These are phyloP conservation scores for Aphanomyces euteiches DNA, from an alignment of 352 stramenopile species.

Conservation along the genomic window DNA sequence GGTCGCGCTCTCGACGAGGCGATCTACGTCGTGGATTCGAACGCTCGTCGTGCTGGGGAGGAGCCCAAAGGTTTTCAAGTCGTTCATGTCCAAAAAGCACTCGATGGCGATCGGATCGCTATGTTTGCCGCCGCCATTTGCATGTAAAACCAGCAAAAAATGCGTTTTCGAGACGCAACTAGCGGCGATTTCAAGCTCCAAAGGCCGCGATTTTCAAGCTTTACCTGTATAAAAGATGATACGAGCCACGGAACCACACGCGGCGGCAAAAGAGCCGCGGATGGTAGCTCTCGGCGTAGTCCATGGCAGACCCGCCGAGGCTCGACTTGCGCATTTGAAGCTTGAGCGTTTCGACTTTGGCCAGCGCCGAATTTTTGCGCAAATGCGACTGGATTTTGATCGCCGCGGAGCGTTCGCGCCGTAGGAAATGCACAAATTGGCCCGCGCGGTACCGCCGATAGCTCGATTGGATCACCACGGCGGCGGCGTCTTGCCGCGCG, in stretches of 20 bases:
- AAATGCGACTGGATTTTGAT: constrained; percentile 29
- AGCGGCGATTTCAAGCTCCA: background rate
- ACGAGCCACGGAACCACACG: constrained; percentile 5
- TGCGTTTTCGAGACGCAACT: constrained; percentile 14
- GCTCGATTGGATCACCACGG: background rate
- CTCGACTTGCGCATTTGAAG: constrained; percentile 26
- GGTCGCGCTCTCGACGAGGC: constrained; percentile 7
- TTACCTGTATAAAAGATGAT: constrained; percentile 16
- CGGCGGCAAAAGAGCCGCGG: constrained; percentile 25
- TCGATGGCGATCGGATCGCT: constrained; percentile 15
- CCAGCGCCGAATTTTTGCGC: constrained; percentile 22
- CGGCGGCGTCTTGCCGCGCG: background rate
- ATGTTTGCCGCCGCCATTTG: background rate
- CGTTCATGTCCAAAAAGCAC: constrained; percentile 16
- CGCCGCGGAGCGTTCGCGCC: constrained; percentile 14
- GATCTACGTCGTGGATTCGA: constrained; percentile 17
- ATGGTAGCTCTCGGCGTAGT: constrained; percentile 20
- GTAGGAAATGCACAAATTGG: background rate
- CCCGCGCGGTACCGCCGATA: constrained; percentile 12
- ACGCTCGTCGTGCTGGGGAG: background rate
- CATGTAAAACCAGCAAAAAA: constrained; percentile 5
- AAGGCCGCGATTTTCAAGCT: too few species aligned
- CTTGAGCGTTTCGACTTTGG: constrained; percentile 26
- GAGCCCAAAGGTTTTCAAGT: constrained; percentile 16
- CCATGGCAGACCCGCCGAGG: background rate